Percentiles rank a stretch among this genome's conserved stretches.
Evolutionary conservation across 352 stramenopile species (phyloP).

Genomic region (Phytopythium ostracodes): DNA sequence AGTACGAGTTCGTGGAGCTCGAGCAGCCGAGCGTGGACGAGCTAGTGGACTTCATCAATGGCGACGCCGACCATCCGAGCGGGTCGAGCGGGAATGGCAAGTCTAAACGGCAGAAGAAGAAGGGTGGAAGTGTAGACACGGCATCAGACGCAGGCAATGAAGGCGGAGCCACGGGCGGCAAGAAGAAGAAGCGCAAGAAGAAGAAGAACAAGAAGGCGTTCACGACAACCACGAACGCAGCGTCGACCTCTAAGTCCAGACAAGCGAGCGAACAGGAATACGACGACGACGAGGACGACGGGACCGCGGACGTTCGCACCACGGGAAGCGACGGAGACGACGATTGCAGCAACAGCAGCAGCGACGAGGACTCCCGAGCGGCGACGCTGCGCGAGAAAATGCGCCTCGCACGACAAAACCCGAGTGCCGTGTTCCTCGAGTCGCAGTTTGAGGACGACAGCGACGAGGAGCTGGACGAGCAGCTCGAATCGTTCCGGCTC

Average conservation of each 20-base stretch:
- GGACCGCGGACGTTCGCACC: not conserved
- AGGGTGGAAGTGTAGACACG: conserved; percentile 17
- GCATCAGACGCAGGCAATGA: conserved; percentile 20
- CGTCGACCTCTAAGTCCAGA: conserved; percentile 14
- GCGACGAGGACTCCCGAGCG: conserved; percentile 6
- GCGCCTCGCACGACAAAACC: conserved; percentile 58
- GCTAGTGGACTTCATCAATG: conserved; percentile 80
- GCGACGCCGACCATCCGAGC: conserved; percentile 22
- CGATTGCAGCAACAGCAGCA: conserved; percentile 7
- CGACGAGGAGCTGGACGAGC: conserved; percentile 67
- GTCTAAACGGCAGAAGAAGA: conserved; percentile 17
- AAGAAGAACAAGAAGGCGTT: conserved; percentile 63
- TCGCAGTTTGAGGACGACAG: conserved; percentile 81
- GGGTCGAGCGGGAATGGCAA: conserved; percentile 11
- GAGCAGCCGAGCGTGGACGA: conserved; percentile 81
- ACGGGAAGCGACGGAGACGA: conserved; percentile 3
- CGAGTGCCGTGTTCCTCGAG: conserved; percentile 75
- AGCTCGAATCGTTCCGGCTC: conserved; percentile 75
- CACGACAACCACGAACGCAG: not conserved
- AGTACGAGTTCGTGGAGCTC: conserved; percentile 79
- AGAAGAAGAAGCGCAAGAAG: conserved; percentile 73
- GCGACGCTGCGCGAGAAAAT: conserved; percentile 58
- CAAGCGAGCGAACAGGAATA: conserved; percentile 20
- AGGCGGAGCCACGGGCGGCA: conserved; percentile 9
- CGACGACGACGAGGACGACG: conserved; percentile 11